Percentiles rank a stretch among this genome's conserved stretches.
Conservation (phyloP, 345 rosid genomes). For the Schrenkiella parvula region DNA sequence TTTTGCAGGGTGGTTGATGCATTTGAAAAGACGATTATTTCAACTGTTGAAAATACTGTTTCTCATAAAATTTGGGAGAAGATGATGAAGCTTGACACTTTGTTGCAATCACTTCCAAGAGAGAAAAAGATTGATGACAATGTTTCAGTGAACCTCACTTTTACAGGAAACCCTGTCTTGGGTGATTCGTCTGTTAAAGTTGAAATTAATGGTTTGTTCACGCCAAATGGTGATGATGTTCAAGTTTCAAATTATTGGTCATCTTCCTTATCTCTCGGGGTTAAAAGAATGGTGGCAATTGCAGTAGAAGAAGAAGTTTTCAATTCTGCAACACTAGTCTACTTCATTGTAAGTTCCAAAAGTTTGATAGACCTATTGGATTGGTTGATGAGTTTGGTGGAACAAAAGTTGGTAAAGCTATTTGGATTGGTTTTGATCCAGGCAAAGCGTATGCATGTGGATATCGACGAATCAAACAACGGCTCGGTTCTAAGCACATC, state of each 20-base stretch:
- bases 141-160: slow-evolving; percentile 62
- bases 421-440: slow-evolving; percentile 28
- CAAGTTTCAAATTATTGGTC: slow-evolving; percentile 13
- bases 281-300: slow-evolving; percentile 48
- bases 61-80: slow-evolving; percentile 49
- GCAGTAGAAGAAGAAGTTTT: slow-evolving; percentile 56
- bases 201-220: slow-evolving; percentile 51
- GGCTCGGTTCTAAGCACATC: slow-evolving; percentile 59
- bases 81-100: slow-evolving; percentile 52
- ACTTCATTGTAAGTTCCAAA: slow-evolving; percentile 58
- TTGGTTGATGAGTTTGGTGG: slow-evolving; percentile 14
- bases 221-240: slow-evolving; percentile 24
- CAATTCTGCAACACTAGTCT: slow-evolving; percentile 51
- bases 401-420: not conserved
- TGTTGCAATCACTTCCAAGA: slow-evolving; percentile 65
- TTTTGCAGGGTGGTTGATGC: slow-evolving; percentile 57
- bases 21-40: slow-evolving; percentile 47
- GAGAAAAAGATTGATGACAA: slow-evolving; percentile 38
- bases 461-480: slow-evolving; percentile 39
- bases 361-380: not conserved
- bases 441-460: slow-evolving; percentile 61
- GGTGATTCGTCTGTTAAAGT: slow-evolving; percentile 49
- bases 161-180: slow-evolving; percentile 45
- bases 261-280: slow-evolving; percentile 17
- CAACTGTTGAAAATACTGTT: slow-evolving; percentile 51